Conservation (phyloP, 768 basidiomycete genomes). For the Mycena sanguinolenta region DNA sequence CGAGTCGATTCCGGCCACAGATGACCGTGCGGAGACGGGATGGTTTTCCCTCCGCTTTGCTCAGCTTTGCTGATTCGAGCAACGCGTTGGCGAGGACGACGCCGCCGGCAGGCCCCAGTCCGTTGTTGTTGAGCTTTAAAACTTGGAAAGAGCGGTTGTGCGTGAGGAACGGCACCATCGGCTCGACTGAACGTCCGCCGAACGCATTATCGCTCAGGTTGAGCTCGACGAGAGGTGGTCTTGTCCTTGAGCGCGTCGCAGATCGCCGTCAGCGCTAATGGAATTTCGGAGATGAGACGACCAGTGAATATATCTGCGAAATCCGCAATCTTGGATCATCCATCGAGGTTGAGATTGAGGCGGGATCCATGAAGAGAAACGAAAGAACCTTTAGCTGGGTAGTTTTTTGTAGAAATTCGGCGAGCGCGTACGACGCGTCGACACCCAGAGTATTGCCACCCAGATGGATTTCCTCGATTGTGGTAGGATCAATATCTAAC, state of each 20-base stretch:
- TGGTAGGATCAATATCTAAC: slow-evolving; percentile 73
- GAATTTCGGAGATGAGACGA: slow-evolving; percentile 95
- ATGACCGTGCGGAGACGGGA: slow-evolving; percentile 86
- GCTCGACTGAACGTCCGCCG: slow-evolving; percentile 93
- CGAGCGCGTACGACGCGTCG: slow-evolving; percentile 88
- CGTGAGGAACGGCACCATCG: slow-evolving; percentile 91
- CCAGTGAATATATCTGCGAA: slow-evolving; percentile 99
- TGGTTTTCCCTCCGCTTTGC: slow-evolving; percentile 72
- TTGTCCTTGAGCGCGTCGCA: slow-evolving; percentile 90
- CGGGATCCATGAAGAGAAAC: neutral
- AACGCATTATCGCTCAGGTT: slow-evolving; percentile 97
- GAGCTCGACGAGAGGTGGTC: slow-evolving; percentile 84
- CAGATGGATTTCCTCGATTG: slow-evolving; percentile 90
- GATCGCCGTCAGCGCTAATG: slow-evolving; percentile 86
- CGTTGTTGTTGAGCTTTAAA: slow-evolving; percentile 96
- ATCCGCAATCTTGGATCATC: slow-evolving; percentile 81
- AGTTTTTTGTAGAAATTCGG: slow-evolving; percentile 80
- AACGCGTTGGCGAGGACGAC: slow-evolving; percentile 88
- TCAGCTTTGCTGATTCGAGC: slow-evolving; percentile 77
- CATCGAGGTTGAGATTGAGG: slow-evolving; percentile 20
- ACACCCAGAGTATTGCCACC: slow-evolving; percentile 96
- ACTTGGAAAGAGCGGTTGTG: slow-evolving; percentile 86
- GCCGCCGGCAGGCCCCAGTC: slow-evolving; percentile 93
- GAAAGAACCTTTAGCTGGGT: slow-evolving; percentile 74
- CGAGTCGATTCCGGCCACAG: slow-evolving; percentile 96